Evolutionary conservation across 495 filamentous ascomycete genomes (phyloP).

Genomic region (Thermothielavioides terrestris): DNA sequence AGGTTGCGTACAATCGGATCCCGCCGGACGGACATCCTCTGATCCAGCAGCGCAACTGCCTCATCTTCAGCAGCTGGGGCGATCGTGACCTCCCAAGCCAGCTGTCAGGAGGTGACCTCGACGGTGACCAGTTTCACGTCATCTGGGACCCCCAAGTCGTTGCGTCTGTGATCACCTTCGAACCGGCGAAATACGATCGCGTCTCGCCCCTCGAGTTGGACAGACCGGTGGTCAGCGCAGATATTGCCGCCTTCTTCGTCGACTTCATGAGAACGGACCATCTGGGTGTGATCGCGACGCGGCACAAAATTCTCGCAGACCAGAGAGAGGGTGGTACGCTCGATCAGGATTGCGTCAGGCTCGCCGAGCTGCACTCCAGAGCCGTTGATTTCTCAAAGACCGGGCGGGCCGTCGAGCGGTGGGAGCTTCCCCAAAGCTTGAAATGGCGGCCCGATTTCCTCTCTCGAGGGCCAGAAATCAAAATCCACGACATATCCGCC

Average conservation of each 20-base stretch:
- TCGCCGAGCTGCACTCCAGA: constrained; percentile 64
- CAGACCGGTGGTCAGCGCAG: constrained; percentile 41
- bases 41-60: constrained; percentile 52
- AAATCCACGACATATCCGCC: constrained; percentile 39
- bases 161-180: constrained; percentile 26
- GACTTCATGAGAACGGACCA: constrained; percentile 71
- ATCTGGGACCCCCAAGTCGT: constrained; percentile 53
- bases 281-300: constrained; percentile 58
- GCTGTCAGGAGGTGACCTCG: constrained; percentile 72
- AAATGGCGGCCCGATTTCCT: constrained; percentile 39
- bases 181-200: constrained; percentile 60
- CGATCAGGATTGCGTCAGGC: constrained; percentile 47
- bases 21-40: constrained; percentile 55
- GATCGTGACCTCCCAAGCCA: constrained; percentile 64
- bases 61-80: constrained; percentile 68
- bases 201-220: constrained; percentile 46
- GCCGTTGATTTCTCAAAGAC: constrained; percentile 82
- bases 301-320: constrained; percentile 64
- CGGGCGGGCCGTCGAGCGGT: constrained; percentile 53
- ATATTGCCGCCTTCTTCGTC: constrained; percentile 73
- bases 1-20: constrained; percentile 44
- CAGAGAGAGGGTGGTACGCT: constrained; percentile 45
- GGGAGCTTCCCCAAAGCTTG: constrained; percentile 17
- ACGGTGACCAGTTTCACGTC: constrained; percentile 71
- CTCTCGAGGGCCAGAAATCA: constrained; percentile 53